Evolutionary conservation across 75 land plant genomes (phyloP).

Genomic region (Pseudotsuga menziesii): DNA sequence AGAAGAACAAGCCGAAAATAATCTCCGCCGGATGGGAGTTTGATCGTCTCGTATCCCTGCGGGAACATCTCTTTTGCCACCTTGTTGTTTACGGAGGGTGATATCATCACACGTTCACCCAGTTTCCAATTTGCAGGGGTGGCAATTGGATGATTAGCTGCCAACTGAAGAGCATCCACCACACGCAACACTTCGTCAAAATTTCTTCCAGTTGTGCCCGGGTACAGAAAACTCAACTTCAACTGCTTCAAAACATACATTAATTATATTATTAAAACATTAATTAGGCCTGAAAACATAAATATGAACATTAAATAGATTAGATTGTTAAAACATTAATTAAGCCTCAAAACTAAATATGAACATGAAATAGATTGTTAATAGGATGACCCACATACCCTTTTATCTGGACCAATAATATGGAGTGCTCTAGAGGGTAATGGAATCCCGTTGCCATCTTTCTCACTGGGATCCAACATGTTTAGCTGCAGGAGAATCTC

Average conservation of each 20-base stretch:
- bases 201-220: constrained; percentile 81
- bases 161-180: constrained; percentile 72
- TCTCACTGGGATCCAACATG: constrained; percentile 93
- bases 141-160: constrained; percentile 68
- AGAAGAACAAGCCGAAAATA: constrained; percentile 51
- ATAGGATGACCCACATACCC: constrained; percentile 15
- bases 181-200: constrained; percentile 91
- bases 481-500: constrained; percentile 68
- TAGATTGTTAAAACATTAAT: not conserved
- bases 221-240: constrained; percentile 89
- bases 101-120: constrained; percentile 75
- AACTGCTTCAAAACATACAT: constrained; percentile 24
- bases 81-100: constrained; percentile 65
- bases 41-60: constrained; percentile 52
- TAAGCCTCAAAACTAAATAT: not conserved
- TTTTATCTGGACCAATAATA: constrained; percentile 85
- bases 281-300: not conserved
- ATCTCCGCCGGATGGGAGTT: constrained; percentile 73
- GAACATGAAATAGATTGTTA: not conserved
- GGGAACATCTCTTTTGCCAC: constrained; percentile 80
- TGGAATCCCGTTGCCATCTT: constrained; percentile 47
- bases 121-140: constrained; percentile 95
- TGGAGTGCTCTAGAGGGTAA: constrained; percentile 86
- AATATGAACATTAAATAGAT: not conserved
- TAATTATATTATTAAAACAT: too few relatives aligned